phyloP scores from a whole-genome alignment of 371 early-diverging fungal genomes.

The Nematocida homosporus region DNA sequence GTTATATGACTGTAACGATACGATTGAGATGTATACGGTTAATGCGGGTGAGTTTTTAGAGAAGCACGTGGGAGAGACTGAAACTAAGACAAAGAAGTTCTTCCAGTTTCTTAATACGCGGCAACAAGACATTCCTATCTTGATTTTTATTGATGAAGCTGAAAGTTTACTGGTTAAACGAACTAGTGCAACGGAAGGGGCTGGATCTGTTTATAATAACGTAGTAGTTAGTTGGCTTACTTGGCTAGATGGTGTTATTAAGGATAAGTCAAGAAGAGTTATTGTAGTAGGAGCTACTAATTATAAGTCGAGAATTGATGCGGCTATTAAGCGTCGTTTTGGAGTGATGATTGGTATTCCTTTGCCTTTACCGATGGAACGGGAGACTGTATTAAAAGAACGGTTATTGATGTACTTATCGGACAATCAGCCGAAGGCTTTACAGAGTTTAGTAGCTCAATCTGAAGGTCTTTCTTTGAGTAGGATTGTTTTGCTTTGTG shows the following conservation, averaged over 20 bases:
- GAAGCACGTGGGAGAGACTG: slow-evolving; percentile 63
- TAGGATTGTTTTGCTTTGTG: neutral
- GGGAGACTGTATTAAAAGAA: slow-evolving; percentile 31
- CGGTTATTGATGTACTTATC: neutral
- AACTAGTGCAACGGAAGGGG: neutral
- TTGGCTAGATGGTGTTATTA: slow-evolving; percentile 51
- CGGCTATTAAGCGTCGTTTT: slow-evolving; percentile 59
- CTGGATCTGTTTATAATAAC: slow-evolving; percentile 11
- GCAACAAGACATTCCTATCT: slow-evolving; percentile 38
- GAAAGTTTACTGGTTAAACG: slow-evolving; percentile 59
- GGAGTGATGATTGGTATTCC: slow-evolving; percentile 42
- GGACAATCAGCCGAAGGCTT: neutral
- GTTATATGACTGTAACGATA: slow-evolving; percentile 49
- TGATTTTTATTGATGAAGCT: slow-evolving; percentile 63
- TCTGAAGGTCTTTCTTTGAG: neutral
- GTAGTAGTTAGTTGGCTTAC: slow-evolving; percentile 52
- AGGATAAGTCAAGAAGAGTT: slow-evolving; percentile 16
- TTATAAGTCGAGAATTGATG: slow-evolving; percentile 43
- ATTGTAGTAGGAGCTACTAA: slow-evolving; percentile 63
- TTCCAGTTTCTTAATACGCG: slow-evolving; percentile 46
- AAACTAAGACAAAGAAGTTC: slow-evolving; percentile 43
- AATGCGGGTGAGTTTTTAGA: slow-evolving; percentile 49
- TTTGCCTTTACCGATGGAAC: slow-evolving; percentile 25
- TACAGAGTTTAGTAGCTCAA: neutral
- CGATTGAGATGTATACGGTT: slow-evolving; percentile 49